These are phyloP conservation scores for Letharia columbiana DNA, from an alignment of 495 filamentous ascomycete genomes.

Conservation along the genomic window DNA sequence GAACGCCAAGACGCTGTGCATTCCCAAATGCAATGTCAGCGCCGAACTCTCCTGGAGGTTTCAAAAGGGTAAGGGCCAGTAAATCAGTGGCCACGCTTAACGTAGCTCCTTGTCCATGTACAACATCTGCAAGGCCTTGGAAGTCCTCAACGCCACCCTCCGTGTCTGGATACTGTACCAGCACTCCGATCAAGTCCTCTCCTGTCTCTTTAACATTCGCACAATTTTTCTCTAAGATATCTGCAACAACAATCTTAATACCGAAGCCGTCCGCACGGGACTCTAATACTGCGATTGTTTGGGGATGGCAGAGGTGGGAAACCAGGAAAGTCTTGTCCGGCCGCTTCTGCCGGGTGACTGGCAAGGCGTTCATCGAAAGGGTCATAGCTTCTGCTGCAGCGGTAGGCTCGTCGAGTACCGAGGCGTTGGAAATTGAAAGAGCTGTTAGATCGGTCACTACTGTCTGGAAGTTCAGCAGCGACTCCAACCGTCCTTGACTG, in stretches of 20 bases:
- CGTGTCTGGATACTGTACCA: conserved; percentile 93
- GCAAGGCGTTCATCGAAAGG: conserved; percentile 72
- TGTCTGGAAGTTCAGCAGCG: conserved; percentile 94
- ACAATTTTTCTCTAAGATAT: conserved; percentile 56
- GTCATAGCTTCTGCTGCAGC: conserved; percentile 98
- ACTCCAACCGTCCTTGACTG: conserved; percentile 89
- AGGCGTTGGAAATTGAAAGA: conserved; percentile 87
- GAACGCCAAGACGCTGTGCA: conserved; percentile 90
- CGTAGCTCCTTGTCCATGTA: conserved; percentile 71
- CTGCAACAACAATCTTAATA: conserved; percentile 64
- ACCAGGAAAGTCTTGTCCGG: conserved; percentile 75
- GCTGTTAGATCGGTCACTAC: conserved; percentile 84
- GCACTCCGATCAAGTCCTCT: conserved; percentile 78
- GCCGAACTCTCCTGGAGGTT: conserved; percentile 90
- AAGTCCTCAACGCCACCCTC: conserved; percentile 76
- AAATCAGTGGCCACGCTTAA: conserved; percentile 90
- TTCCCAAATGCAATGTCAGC: conserved; percentile 96
- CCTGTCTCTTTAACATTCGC: conserved; percentile 62
- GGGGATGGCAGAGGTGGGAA: conserved; percentile 74
- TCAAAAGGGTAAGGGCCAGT: conserved; percentile 79
- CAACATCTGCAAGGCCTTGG: conserved; percentile 59
- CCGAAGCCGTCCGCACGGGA: conserved; percentile 92
- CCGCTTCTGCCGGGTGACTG: conserved; percentile 62
- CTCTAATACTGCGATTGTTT: conserved; percentile 78
- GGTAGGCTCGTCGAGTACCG: conserved; percentile 86